Evolutionary conservation across 306 rosid species (phyloP), one percentile per base, ranked within the genome.

Genomic region (Lithocarpus polystachyus): DNA sequence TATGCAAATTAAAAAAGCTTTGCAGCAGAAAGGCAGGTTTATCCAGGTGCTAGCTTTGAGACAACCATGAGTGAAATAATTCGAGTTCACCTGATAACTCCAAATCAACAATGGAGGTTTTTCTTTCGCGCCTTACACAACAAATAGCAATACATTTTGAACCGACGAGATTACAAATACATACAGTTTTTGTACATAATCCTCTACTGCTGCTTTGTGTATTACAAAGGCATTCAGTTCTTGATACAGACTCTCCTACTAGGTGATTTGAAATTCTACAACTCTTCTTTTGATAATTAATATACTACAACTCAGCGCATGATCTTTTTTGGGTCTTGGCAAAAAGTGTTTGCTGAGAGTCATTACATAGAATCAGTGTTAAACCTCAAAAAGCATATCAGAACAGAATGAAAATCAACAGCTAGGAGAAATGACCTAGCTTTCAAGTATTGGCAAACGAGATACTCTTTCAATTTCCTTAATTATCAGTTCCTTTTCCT

Each of bases 401-500:
- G 68, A 70, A 72, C 79, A 81, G 51, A 74, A 62, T 79, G 84
- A 80, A 81, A 48, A 68, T 67, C 74, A 29, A 70, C 45, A 23
- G 53, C 75, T 60, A 65, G 68, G 74, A 68, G 69, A 78, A 45
- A 31, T 70, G 76, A 56, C 71, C 80, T 81, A 86, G 84, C 61
- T 24, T 24, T 64, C 74, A 43, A 77, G 83, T 15, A 65, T 65
- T 19, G 75, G 76, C 28, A 72, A n/a, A 3, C 78, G 76, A 0
- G 90, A 65, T 67, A 90, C 40, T 89, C 89, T 78, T 74, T 72
- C 88, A 17, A 95, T 91, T 90, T 95, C 99, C 77, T 68, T 86
- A 59, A 93, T 91, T 86, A 95, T 93, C 74, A 89, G 83, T 82
- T 93, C 98, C 70, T 95, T 95, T 82, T 93, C 99, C 84, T 95